These are phyloP conservation scores for Brassica nigra DNA, from an alignment of 345 rosid genomes.

Conservation along the genomic window DNA sequence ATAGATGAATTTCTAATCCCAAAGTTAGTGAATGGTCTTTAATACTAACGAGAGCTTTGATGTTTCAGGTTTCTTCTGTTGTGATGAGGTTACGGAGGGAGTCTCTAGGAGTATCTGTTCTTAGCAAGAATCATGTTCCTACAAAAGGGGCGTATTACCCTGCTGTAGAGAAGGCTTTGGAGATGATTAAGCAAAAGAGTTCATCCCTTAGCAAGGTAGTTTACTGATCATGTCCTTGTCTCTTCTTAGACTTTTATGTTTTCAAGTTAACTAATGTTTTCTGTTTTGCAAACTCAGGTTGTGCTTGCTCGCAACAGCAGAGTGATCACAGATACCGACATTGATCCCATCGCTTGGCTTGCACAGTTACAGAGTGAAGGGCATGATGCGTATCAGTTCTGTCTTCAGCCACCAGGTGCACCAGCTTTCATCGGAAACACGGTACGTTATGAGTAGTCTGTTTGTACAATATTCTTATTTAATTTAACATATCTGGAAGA, in stretches of 20 bases:
- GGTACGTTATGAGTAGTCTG: conserved; percentile 44
- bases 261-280: neutral
- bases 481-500: neutral
- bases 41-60: neutral
- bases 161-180: conserved; percentile 74
- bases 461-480: neutral
- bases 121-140: conserved; percentile 70
- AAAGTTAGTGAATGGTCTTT: conserved; percentile 3
- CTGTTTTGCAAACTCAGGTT: conserved; percentile 49
- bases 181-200: conserved; percentile 55
- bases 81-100: conserved; percentile 48
- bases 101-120: conserved; percentile 53
- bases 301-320: conserved; percentile 90
- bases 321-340: conserved; percentile 59
- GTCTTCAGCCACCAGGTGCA: conserved; percentile 87
- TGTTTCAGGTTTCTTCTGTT: conserved; percentile 59
- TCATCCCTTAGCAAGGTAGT: conserved; percentile 71
- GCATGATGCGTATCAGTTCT: conserved; percentile 83
- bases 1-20: neutral
- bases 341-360: conserved; percentile 79
- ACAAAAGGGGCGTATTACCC: conserved; percentile 58
- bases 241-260: neutral
- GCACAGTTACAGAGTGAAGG: conserved; percentile 87
- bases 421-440: conserved; percentile 97
- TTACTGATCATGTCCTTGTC: neutral